A percentile compares a stretch with the other conserved stretches of the same genome.
Conservation (phyloP, 2,329 filamentous ascomycete genomes). For the Colletotrichum melonis region DNA sequence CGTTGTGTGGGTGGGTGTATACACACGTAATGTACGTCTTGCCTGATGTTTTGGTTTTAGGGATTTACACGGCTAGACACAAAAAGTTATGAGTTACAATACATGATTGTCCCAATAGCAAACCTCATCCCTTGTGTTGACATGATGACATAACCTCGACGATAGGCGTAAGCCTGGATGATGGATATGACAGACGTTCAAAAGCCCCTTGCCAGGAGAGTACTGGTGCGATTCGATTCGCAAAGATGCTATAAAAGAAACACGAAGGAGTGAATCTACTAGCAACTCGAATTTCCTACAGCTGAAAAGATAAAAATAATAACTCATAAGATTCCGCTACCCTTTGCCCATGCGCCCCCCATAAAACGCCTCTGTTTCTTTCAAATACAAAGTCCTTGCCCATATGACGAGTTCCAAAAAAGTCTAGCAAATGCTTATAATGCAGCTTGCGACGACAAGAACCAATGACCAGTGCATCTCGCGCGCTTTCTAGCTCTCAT, state of each 20-base stretch:
- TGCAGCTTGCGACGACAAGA: not conserved
- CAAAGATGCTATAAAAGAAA: not conserved
- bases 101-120: no score
- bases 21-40: no score
- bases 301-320: not conserved
- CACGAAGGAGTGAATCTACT: not conserved
- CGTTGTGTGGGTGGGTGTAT: no score
- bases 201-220: no score
- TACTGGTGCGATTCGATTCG: not conserved
- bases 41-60: no score
- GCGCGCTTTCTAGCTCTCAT: not conserved
- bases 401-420: not conserved
- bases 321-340: constrained; percentile 8
- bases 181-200: no score
- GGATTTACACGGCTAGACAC: no score
- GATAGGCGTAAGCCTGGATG: not conserved
- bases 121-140: no score
- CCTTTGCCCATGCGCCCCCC: constrained; percentile 16
- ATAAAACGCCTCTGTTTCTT: constrained; percentile 16
- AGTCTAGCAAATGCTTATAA: not conserved
- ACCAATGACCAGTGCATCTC: not conserved
- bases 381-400: not conserved
- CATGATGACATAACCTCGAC: no score
- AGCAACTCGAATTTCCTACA: not conserved
- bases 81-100: no score